These are phyloP conservation scores for Rubia peregrina DNA, from an alignment of 305 asterid genomes.

Conservation along the genomic window DNA sequence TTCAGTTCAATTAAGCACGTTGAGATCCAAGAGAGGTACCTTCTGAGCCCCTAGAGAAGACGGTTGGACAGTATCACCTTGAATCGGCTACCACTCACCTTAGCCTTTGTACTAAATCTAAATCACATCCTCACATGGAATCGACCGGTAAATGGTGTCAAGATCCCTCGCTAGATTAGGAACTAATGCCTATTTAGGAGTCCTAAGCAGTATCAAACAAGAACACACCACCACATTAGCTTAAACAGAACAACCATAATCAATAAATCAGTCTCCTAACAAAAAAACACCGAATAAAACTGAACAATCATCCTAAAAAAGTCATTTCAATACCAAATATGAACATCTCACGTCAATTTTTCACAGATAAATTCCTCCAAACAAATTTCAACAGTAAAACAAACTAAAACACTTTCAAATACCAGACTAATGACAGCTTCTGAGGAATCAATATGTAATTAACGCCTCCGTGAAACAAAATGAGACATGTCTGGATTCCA, in stretches of 20 bases:
- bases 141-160: slow-evolving; percentile 14
- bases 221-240: neutral
- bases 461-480: slow-evolving; percentile 13
- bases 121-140: neutral
- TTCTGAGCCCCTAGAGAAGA: neutral
- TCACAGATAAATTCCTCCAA: too few species aligned
- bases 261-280: neutral
- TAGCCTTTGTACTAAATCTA: neutral
- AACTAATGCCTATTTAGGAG: slow-evolving; percentile 22
- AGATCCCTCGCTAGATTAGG: slow-evolving; percentile 28
- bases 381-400: too few species aligned
- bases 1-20: too few species aligned
- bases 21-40: too few species aligned
- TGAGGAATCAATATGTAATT: slow-evolving; percentile 8
- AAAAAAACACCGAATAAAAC: neutral
- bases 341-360: too few species aligned
- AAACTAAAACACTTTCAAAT: neutral
- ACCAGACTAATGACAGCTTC: slow-evolving; percentile 20
- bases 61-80: neutral
- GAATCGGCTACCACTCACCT: neutral
- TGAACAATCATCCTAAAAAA: too few species aligned
- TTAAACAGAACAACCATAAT: neutral
- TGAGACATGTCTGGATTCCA: slow-evolving; percentile 29
- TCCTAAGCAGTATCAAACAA: slow-evolving; percentile 14
- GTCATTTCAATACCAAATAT: too few species aligned